Conservation (phyloP, 768 basidiomycete species). For the Gloeopeniophorella convolvens region DNA sequence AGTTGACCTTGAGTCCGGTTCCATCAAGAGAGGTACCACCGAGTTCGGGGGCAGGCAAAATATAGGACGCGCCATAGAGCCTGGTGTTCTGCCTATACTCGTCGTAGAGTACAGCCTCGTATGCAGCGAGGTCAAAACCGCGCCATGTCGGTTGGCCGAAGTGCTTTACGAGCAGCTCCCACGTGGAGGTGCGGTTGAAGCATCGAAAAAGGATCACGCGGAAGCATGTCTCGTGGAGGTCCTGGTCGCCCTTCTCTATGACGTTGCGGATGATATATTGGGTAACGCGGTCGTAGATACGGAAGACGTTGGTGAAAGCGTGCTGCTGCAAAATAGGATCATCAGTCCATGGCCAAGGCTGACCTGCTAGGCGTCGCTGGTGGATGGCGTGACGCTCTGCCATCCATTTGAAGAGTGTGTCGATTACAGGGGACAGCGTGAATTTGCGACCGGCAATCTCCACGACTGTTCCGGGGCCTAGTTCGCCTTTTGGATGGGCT, state of each 20-base stretch:
- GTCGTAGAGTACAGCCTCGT: slow-evolving; percentile 44
- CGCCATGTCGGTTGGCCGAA: slow-evolving; percentile 59
- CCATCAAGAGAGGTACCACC: slow-evolving; percentile 28
- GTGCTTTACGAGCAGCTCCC: slow-evolving; percentile 47
- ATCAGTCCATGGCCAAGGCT: slow-evolving; percentile 48
- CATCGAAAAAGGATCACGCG: slow-evolving; percentile 65
- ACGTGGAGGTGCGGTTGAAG: slow-evolving; percentile 69
- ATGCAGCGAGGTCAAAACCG: slow-evolving; percentile 45
- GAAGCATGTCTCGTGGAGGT: slow-evolving; percentile 57
- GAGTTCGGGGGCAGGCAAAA: slow-evolving; percentile 60
- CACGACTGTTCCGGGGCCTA: slow-evolving; percentile 15
- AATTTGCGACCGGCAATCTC: slow-evolving; percentile 24
- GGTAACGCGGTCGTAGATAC: slow-evolving; percentile 61
- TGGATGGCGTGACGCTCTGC: slow-evolving; percentile 28
- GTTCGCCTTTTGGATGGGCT: slow-evolving; percentile 1
- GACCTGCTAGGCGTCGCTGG: slow-evolving; percentile 26
- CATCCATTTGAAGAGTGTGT: slow-evolving; percentile 29
- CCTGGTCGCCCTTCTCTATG: slow-evolving; percentile 59
- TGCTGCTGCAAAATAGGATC: slow-evolving; percentile 50
- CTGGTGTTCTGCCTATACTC: slow-evolving; percentile 33
- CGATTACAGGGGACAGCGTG: slow-evolving; percentile 24
- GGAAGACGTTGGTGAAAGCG: slow-evolving; percentile 69
- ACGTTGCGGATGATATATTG: slow-evolving; percentile 68
- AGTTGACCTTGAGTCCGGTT: slow-evolving; percentile 28
- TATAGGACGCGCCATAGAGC: slow-evolving; percentile 69